Evolutionary conservation across 257 asterid genomes (phyloP).

Genomic region (Ajuga chamaepitys): DNA sequence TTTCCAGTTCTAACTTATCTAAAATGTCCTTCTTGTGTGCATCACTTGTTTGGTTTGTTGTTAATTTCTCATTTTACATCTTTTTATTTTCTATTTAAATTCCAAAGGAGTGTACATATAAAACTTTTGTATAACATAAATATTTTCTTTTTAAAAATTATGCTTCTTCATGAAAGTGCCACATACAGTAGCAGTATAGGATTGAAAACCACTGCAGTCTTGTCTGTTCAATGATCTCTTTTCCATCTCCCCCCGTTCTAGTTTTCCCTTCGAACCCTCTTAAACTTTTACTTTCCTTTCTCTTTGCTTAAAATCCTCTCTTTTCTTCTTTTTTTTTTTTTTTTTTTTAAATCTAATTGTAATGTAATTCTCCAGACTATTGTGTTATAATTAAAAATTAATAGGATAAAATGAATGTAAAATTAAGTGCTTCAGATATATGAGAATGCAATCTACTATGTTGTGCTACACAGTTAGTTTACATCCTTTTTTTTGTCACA

Average conservation of each 20-base stretch:
- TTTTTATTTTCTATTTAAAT: background rate
- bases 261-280: background rate
- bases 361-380: background rate
- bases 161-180: background rate
- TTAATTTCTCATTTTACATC: background rate
- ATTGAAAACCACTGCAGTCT: background rate
- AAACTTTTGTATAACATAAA: background rate
- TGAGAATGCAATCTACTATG: background rate
- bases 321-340: background rate
- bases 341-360: background rate
- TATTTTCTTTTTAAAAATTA: background rate
- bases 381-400: background rate
- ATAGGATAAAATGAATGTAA: background rate
- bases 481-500: background rate
- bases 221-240: background rate
- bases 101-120: too few relatives aligned
- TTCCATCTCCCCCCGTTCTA: background rate
- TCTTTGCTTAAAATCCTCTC: background rate
- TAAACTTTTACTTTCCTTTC: background rate
- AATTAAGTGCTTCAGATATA: background rate
- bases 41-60: background rate
- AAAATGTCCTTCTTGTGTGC: too few relatives aligned
- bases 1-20: too few relatives aligned
- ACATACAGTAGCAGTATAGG: too few relatives aligned
- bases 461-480: background rate